Evolutionary conservation across 768 basidiomycete genomes (phyloP).

Genomic region (Nidularia pulvinata): DNA sequence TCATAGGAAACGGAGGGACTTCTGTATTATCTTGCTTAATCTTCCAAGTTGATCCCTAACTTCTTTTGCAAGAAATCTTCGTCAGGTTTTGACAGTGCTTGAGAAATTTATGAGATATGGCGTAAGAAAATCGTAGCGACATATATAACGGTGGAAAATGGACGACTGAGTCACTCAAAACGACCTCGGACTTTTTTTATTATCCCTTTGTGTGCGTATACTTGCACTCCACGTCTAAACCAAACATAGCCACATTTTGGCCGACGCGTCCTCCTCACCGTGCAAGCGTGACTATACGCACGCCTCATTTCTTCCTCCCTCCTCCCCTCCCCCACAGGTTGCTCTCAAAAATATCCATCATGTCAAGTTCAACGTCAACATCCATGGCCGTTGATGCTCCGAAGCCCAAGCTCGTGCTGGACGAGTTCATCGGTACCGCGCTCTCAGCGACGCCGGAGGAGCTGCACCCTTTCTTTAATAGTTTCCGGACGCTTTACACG

Average conservation of each 20-base stretch:
- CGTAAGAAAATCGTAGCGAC: too few species aligned
- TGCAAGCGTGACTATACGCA: not conserved
- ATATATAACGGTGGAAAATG: too few species aligned
- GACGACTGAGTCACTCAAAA: too few species aligned
- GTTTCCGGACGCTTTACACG: slow-evolving; percentile 65
- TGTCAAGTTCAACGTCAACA: not conserved
- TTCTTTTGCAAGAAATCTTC: too few species aligned
- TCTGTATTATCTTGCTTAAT: too few species aligned
- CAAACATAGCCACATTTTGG: slow-evolving; percentile 4
- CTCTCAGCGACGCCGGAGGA: slow-evolving; percentile 67
- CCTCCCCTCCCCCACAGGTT: not conserved
- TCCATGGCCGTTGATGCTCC: slow-evolving; percentile 8
- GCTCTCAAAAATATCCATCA: not conserved
- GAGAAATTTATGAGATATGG: too few species aligned
- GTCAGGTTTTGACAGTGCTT: too few species aligned
- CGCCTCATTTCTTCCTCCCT: not conserved
- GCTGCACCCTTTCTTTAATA: slow-evolving; percentile 76
- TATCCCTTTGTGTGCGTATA: slow-evolving; percentile 33
- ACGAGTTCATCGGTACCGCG: slow-evolving; percentile 72
- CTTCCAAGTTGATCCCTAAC: too few species aligned
- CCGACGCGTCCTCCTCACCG: slow-evolving; percentile 1
- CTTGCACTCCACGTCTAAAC: not conserved
- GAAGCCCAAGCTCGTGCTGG: slow-evolving; percentile 65
- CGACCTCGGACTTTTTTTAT: too few species aligned
- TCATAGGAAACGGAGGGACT: too few species aligned